Evolutionary conservation across 1,284 basidiomycete species (phyloP).

Genomic region (Neolentinus lepideus): DNA sequence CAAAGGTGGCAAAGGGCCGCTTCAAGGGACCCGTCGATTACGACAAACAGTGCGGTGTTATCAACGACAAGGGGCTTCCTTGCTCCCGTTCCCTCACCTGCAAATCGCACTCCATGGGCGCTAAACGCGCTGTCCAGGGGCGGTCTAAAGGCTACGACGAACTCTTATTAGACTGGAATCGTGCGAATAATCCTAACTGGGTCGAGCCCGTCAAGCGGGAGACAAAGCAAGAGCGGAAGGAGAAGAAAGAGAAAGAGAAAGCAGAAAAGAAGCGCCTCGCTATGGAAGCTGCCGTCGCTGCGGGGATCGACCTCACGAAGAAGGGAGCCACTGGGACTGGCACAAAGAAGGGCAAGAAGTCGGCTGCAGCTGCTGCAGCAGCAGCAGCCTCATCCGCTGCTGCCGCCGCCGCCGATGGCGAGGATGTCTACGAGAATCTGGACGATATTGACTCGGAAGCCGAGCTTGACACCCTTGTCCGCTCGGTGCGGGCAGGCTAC

Average conservation of each 20-base stretch:
- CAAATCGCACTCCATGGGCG: slow-evolving; percentile 97
- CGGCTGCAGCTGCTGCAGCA: slow-evolving; percentile 24
- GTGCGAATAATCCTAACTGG: slow-evolving; percentile 87
- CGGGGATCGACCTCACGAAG: slow-evolving; percentile 36
- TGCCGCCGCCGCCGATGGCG: slow-evolving; percentile 26
- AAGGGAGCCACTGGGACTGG: slow-evolving; percentile 29
- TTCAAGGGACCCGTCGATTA: slow-evolving; percentile 83
- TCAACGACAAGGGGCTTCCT: slow-evolving; percentile 91
- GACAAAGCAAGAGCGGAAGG: slow-evolving; percentile 76
- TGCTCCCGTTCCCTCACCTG: slow-evolving; percentile 97
- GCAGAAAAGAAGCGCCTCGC: slow-evolving; percentile 64
- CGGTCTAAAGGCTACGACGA: slow-evolving; percentile 85
- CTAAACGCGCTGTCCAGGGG: slow-evolving; percentile 88
- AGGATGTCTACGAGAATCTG: slow-evolving; percentile 64
- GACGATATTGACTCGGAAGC: slow-evolving; percentile 78
- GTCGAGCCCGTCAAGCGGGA: slow-evolving; percentile 87
- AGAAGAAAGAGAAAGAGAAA: slow-evolving; percentile 71
- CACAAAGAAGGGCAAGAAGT: slow-evolving; percentile 46
- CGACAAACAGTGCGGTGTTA: slow-evolving; percentile 94
- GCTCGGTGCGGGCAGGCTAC: slow-evolving; percentile 45
- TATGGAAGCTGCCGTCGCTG: slow-evolving; percentile 56
- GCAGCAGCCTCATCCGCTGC: slow-evolving; percentile 26
- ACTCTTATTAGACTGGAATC: slow-evolving; percentile 89
- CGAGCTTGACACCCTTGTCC: slow-evolving; percentile 53
- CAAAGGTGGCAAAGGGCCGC: slow-evolving; percentile 70